Evolutionary conservation across 139 green algal species (phyloP).

Genomic region (Volvox reticuliferus): DNA sequence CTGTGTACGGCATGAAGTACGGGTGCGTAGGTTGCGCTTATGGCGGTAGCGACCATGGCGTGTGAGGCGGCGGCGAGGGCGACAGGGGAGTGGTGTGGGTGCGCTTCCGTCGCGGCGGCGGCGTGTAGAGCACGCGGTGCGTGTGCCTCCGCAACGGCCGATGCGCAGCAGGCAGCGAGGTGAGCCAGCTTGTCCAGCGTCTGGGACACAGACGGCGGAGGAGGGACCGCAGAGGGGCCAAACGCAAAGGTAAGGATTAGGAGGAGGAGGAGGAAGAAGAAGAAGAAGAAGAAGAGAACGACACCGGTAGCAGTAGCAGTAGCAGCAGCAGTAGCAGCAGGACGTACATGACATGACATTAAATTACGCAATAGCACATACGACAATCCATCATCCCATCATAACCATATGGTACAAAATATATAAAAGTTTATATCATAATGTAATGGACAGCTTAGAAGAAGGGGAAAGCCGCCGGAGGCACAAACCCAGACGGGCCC

Average conservation of each 20-base stretch:
- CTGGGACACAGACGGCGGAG: neutral
- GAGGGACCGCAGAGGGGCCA: neutral
- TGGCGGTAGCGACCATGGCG: neutral
- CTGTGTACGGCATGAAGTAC: neutral
- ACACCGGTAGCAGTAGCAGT: no score
- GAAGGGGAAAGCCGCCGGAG: no score
- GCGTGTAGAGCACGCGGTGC: neutral
- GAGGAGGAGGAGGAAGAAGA: neutral
- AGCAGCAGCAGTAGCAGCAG: no score
- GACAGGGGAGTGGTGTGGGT: neutral
- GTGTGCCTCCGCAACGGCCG: conserved; percentile 13
- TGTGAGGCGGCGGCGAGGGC: neutral
- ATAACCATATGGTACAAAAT: no score
- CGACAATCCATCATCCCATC: no score
- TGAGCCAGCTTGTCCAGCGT: neutral
- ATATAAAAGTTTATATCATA: no score
- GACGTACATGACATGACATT: no score
- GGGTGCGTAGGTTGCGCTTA: conserved; percentile 15
- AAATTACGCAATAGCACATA: no score
- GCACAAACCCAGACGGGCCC: no score
- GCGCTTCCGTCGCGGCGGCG: neutral
- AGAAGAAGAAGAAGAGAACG: neutral
- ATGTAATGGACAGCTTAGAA: no score
- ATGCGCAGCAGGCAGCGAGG: conserved; percentile 19
- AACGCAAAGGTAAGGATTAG: neutral